Percentiles rank a stretch among this genome's conserved stretches.
These are phyloP conservation scores for Atkinsonella texensis DNA, from an alignment of 2,329 filamentous ascomycete species.

Conservation along the genomic window DNA sequence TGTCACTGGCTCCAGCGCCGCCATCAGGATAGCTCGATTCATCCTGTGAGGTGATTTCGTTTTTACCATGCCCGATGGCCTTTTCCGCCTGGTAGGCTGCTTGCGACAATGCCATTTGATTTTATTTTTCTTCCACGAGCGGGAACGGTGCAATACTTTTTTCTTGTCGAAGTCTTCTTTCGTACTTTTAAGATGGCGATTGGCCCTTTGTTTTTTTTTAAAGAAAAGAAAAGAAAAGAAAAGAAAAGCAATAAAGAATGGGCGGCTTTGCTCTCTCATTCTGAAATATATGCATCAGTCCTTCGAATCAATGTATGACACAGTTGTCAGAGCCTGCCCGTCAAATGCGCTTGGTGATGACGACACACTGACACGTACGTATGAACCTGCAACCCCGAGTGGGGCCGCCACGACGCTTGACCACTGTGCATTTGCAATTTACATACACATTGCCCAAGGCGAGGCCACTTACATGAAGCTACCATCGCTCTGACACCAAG, in stretches of 20 bases:
- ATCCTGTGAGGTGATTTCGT: constrained; percentile 55
- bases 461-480: no score
- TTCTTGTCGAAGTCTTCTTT: not conserved
- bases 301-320: not conserved
- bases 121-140: no score
- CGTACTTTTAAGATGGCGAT: no score
- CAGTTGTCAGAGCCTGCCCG: not conserved
- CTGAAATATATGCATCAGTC: not conserved
- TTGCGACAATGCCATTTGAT: constrained; percentile 29
- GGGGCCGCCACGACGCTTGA: no score
- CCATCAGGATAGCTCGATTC: constrained; percentile 48
- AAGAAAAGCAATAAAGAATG: not conserved
- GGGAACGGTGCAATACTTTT: not conserved
- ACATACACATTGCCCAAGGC: no score
- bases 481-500: no score
- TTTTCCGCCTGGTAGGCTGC: constrained; percentile 57
- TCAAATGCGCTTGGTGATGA: not conserved
- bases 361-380: not conserved
- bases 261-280: not conserved
- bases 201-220: not conserved
- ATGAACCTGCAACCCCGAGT: no score
- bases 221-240: no score
- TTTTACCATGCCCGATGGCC: constrained; percentile 53
- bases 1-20: constrained; percentile 35
- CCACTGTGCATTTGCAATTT: no score